Conservation (phyloP, 306 rosid genomes). For the Dalbergia oliveri region DNA sequence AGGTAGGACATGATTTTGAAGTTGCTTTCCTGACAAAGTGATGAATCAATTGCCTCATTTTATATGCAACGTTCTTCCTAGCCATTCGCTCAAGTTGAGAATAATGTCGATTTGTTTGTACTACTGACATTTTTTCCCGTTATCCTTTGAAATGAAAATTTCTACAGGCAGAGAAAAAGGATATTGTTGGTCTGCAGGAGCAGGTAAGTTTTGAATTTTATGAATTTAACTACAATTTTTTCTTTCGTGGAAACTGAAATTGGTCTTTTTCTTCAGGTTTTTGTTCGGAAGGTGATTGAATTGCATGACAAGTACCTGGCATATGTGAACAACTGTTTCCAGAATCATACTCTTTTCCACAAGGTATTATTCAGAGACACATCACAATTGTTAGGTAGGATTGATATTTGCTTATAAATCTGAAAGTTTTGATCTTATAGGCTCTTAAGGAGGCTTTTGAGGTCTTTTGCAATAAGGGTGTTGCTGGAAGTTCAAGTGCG, state of each 20-base stretch:
- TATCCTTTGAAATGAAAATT: conserved; percentile 41
- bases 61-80: conserved; percentile 22
- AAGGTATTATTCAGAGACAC: conserved; percentile 65
- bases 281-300: conserved; percentile 87
- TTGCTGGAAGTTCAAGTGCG: conserved; percentile 89
- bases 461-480: conserved; percentile 87
- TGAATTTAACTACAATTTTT: conserved; percentile 13
- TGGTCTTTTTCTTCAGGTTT: conserved; percentile 67
- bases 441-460: conserved; percentile 96
- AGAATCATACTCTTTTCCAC: conserved; percentile 90
- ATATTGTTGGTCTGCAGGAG: conserved; percentile 76
- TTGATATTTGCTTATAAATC: conserved; percentile 26
- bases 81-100: conserved; percentile 14
- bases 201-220: conserved; percentile 55
- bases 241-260: conserved; percentile 44
- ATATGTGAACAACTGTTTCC: conserved; percentile 86
- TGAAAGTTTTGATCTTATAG: conserved; percentile 52
- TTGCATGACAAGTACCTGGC: conserved; percentile 89
- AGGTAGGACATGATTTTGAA: conserved; percentile 24
- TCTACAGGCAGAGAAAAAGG: conserved; percentile 88
- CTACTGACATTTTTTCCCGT: conserved; percentile 38
- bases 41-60: conserved; percentile 18
- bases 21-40: conserved; percentile 23
- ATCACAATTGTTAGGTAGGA: conserved; percentile 24
- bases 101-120: conserved; percentile 36